Conservation (phyloP, 2,329 filamentous ascomycete genomes). For the Aureobasidium lini region DNA sequence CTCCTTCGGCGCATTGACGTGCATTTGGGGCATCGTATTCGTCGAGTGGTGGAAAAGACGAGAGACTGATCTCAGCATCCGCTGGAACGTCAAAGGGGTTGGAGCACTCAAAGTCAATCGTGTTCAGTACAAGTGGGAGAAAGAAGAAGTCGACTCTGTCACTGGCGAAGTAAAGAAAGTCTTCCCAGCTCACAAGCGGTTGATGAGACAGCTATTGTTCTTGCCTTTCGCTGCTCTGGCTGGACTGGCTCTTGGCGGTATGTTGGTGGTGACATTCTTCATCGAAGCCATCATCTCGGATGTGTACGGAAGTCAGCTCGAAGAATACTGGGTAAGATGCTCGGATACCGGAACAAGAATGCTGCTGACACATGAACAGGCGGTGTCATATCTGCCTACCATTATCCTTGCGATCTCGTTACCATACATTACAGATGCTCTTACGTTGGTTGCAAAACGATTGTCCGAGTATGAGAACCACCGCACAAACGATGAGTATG, state of each 20-base stretch:
- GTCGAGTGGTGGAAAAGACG: conserved; percentile 10
- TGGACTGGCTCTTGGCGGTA: not conserved
- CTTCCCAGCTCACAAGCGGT: not conserved
- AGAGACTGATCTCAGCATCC: not conserved
- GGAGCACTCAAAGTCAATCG: conserved; percentile 2
- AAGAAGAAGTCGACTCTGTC: not conserved
- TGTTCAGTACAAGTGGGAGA: not conserved
- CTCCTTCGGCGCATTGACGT: not conserved
- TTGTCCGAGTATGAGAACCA: conserved; percentile 2
- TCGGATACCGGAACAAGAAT: not conserved
- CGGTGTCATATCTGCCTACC: not conserved
- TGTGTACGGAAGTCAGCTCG: not conserved
- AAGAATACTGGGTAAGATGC: not conserved
- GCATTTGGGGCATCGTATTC: not conserved
- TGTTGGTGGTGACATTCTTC: not conserved
- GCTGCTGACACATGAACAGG: not conserved
- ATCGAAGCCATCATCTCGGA: not conserved
- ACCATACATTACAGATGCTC: not conserved
- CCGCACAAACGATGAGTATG: conserved; percentile 1
- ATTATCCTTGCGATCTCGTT: not conserved
- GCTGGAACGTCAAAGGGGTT: conserved; percentile 4
- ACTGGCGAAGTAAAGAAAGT: not conserved
- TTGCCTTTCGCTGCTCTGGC: not conserved
- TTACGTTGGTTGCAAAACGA: not conserved
- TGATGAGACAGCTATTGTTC: not conserved